These are phyloP conservation scores for Erigeron canadensis DNA, from an alignment of 129 eudicot species.

Conservation along the genomic window DNA sequence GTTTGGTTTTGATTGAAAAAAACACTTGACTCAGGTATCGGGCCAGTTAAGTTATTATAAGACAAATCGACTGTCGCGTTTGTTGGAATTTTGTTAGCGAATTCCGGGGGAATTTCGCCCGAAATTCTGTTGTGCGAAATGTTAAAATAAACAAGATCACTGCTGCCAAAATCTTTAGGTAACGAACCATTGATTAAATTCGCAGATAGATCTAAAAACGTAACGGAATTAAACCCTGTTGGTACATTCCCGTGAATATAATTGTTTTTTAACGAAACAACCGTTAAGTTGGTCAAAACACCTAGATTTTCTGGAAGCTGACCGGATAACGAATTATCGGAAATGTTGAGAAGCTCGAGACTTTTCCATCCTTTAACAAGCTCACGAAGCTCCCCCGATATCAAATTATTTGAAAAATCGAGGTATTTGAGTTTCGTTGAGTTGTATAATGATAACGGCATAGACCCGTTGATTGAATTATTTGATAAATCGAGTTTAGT, in stretches of 20 bases:
- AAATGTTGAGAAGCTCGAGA: constrained; percentile 55
- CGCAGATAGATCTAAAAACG: constrained; percentile 63
- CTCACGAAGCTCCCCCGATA: constrained; percentile 76
- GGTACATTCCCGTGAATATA: constrained; percentile 65
- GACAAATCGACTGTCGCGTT: constrained; percentile 81
- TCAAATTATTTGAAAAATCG: constrained; percentile 67
- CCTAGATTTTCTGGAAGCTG: constrained; percentile 48
- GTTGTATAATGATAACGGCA: constrained; percentile 53
- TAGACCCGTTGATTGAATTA: constrained; percentile 82
- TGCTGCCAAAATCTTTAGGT: constrained; percentile 59
- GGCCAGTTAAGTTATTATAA: constrained; percentile 69
- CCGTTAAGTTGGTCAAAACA: constrained; percentile 44
- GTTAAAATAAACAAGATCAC: constrained; percentile 50
- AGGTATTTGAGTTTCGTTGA: constrained; percentile 45
- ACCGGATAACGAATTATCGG: constrained; percentile 68
- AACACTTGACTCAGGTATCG: constrained; percentile 58
- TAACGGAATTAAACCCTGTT: constrained; percentile 50
- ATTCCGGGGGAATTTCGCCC: constrained; percentile 69
- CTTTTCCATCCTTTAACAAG: constrained; percentile 36
- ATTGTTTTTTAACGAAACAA: constrained; percentile 54
- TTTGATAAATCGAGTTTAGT: constrained; percentile 58
- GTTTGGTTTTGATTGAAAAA: constrained; percentile 47
- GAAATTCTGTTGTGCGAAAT: constrained; percentile 68
- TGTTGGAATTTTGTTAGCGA: constrained; percentile 42
- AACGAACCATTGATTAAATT: constrained; percentile 73